A percentile compares a stretch with the other conserved stretches of the same genome.
phyloP scores from a whole-genome alignment of 345 rosid species.

The Populus euphratica region DNA sequence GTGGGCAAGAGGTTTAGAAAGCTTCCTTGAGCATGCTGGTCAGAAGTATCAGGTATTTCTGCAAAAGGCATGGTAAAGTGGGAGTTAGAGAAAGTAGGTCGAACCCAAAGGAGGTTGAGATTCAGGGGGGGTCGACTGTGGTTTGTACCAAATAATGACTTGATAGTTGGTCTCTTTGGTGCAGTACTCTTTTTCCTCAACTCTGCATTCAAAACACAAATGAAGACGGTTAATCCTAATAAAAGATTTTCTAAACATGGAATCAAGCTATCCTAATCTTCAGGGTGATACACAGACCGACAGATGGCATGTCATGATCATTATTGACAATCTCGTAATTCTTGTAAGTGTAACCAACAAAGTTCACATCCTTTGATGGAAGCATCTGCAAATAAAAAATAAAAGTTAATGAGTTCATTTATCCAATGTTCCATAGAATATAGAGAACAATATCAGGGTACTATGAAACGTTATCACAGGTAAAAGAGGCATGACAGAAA shows the following conservation, averaged over 20 bases:
- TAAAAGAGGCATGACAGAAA: too few relatives aligned
- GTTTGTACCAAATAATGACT: slow-evolving; percentile 38
- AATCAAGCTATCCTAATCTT: too few relatives aligned
- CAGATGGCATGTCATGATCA: slow-evolving; percentile 1
- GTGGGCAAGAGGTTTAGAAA: slow-evolving; percentile 69
- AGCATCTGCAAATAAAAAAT: slow-evolving; percentile 21
- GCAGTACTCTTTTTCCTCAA: slow-evolving; percentile 28
- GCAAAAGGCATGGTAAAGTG: too few relatives aligned
- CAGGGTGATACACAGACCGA: too few relatives aligned
- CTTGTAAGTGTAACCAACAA: slow-evolving; percentile 36
- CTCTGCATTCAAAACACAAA: slow-evolving; percentile 27
- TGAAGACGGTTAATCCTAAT: too few relatives aligned
- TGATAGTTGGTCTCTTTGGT: slow-evolving; percentile 32
- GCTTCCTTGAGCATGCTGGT: slow-evolving; percentile 68
- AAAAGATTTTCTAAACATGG: too few relatives aligned
- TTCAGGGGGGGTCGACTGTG: too few relatives aligned
- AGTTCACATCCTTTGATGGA: slow-evolving; percentile 30
- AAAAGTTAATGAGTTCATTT: background rate
- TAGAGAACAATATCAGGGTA: background rate
- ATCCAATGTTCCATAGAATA: too few relatives aligned
- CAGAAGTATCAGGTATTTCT: slow-evolving; percentile 24
- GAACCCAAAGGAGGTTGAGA: too few relatives aligned
- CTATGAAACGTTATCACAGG: background rate
- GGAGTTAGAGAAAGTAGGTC: too few relatives aligned
- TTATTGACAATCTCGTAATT: slow-evolving; percentile 31